Conservation (phyloP, 306 rosid genomes). For the Abrus pulchellus region DNA sequence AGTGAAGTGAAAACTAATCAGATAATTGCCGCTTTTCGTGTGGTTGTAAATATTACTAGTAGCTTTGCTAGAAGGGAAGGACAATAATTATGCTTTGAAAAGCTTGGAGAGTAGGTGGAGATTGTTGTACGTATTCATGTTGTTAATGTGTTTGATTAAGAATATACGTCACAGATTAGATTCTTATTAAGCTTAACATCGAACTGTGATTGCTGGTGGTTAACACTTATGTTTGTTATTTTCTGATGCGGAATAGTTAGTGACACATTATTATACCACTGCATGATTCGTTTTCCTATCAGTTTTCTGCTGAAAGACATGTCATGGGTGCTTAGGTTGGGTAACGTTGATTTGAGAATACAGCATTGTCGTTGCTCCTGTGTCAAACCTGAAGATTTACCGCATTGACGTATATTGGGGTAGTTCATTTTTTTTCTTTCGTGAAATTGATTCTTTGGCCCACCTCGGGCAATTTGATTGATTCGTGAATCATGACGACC, state of each 20-base stretch:
- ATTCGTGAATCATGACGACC: neutral
- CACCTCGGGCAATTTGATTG: neutral
- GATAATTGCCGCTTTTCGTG: neutral
- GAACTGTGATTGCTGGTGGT: constrained; percentile 1
- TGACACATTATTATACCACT: neutral
- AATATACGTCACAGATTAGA: constrained; percentile 32
- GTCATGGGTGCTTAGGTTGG: neutral
- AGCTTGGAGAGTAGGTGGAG: constrained; percentile 40
- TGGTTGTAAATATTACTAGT: neutral
- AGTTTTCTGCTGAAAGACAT: neutral
- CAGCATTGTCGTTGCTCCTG: neutral
- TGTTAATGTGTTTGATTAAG: neutral
- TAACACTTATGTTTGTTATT: constrained; percentile 7
- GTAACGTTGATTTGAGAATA: constrained; percentile 12
- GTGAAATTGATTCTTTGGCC: constrained; percentile 18
- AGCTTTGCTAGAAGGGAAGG: neutral
- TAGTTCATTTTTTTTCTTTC: neutral
- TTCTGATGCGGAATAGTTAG: constrained; percentile 22
- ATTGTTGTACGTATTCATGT: constrained; percentile 36
- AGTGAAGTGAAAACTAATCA: neutral
- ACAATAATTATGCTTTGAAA: constrained; percentile 40
- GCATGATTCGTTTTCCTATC: neutral
- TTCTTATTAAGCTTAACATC: constrained; percentile 11
- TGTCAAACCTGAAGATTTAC: neutral
- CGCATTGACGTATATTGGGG: constrained; percentile 10